Evolutionary conservation across 768 basidiomycete species (phyloP).

Genomic region (Candolleomyces eurysporus): DNA sequence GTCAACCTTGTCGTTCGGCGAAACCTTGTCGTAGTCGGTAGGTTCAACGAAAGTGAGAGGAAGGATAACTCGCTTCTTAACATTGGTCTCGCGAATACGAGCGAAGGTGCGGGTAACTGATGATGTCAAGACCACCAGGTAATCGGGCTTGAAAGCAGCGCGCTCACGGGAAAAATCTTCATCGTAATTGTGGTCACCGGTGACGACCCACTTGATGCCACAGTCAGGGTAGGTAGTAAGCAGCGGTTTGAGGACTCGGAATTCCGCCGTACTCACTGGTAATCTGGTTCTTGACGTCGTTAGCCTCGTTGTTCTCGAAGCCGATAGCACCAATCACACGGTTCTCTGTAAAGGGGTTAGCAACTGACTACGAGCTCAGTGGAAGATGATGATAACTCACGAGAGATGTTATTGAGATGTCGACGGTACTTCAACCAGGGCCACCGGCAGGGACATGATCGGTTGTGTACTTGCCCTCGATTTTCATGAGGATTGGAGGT

Average conservation of each 20-base stretch:
- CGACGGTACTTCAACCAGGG: constrained; percentile 99
- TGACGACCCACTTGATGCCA: constrained; percentile 99
- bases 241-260: constrained; percentile 81
- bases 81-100: constrained; percentile 97
- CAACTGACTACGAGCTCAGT: no score
- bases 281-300: constrained; percentile 89
- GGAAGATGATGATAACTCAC: no score
- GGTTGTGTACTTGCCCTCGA: no score
- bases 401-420: constrained; percentile 97
- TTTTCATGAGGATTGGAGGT: no score
- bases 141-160: constrained; percentile 92
- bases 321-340: constrained; percentile 98
- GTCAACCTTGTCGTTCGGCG: constrained; percentile 83
- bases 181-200: constrained; percentile 95
- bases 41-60: constrained; percentile 90
- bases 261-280: constrained; percentile 86
- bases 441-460: no score
- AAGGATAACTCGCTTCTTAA: constrained; percentile 99
- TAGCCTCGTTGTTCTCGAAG: constrained; percentile 91
- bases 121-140: constrained; percentile 94
- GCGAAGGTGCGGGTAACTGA: no score
- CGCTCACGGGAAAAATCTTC: constrained; percentile 98
- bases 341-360: constrained; percentile 59
- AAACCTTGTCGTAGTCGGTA: constrained; percentile 89
- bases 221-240: constrained; percentile 80